phyloP scores from a whole-genome alignment of 306 rosid genomes.

The Quercus wislizeni region DNA sequence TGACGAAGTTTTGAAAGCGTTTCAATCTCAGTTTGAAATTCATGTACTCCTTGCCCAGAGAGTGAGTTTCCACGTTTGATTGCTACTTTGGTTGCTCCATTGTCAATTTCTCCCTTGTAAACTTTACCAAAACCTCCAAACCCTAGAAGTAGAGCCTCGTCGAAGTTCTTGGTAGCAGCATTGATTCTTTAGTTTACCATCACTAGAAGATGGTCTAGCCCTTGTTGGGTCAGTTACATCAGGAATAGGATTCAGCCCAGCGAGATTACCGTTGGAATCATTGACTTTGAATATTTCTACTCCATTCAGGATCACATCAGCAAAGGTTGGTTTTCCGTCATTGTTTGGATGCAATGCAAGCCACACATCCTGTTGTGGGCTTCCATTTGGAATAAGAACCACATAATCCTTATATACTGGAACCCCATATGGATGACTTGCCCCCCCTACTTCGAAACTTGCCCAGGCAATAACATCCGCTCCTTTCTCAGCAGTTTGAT shows the following conservation, averaged over 20 bases:
- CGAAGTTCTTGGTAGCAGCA: too few relatives aligned
- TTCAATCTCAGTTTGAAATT: constrained; percentile 97
- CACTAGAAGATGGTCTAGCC: constrained; percentile 33
- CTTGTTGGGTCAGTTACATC: constrained; percentile 40
- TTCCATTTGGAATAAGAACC: constrained; percentile 51
- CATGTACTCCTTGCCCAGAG: constrained; percentile 95
- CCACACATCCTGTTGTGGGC: constrained; percentile 76
- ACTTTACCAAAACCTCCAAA: constrained; percentile 98
- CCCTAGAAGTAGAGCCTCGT: constrained; percentile 73
- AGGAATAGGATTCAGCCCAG: constrained; percentile 73
- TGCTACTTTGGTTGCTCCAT: constrained; percentile 74
- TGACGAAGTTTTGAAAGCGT: constrained; percentile 98
- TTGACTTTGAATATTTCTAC: constrained; percentile 80
- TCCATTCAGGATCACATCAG: constrained; percentile 69
- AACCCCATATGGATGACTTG: constrained; percentile 28
- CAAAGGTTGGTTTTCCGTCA: constrained; percentile 18
- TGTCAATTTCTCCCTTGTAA: constrained; percentile 82
- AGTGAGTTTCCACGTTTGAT: constrained; percentile 59
- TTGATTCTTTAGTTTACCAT: constrained; percentile 39
- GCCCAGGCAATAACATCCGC: constrained; percentile 67
- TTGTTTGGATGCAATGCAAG: constrained; percentile 60
- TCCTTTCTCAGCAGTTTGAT: constrained; percentile 55
- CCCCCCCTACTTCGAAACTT: accelerated
- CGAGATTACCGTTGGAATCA: constrained; percentile 56
- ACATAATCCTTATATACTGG: constrained; percentile 62